These are phyloP conservation scores for Rubus parviflorus DNA, from an alignment of 306 rosid species.

Conservation along the genomic window DNA sequence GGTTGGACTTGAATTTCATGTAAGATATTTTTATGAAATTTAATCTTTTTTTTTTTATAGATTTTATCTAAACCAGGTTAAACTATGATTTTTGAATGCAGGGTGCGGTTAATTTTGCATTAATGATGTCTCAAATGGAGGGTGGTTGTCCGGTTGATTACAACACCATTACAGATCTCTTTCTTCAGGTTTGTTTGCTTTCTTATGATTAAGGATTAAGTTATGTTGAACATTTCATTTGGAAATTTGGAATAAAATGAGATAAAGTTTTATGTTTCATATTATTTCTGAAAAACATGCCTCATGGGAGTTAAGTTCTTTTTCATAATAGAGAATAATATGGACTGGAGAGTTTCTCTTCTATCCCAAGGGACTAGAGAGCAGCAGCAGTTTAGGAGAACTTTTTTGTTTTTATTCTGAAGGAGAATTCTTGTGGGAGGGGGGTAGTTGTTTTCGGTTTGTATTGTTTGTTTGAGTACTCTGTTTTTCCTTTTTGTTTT, in stretches of 20 bases:
- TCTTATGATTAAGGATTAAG: background rate
- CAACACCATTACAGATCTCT: constrained; percentile 96
- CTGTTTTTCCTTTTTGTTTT: too few species aligned
- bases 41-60: background rate
- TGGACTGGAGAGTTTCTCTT: too few species aligned
- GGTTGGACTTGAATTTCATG: constrained; percentile 14
- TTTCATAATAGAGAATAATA: background rate
- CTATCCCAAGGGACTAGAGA: too few species aligned
- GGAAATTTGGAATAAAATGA: background rate
- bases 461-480: too few species aligned
- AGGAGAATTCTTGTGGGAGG: too few species aligned
- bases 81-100: constrained; percentile 34
- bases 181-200: constrained; percentile 77
- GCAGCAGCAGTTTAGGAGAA: too few species aligned
- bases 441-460: too few species aligned
- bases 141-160: constrained; percentile 99
- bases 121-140: constrained; percentile 99
- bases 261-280: too few species aligned
- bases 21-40: background rate
- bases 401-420: too few species aligned
- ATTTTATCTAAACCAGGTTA: background rate
- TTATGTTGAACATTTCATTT: too few species aligned
- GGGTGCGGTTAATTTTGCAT: constrained; percentile 99
- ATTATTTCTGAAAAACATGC: background rate
- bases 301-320: background rate